These are phyloP conservation scores for Ceriops zippeliana DNA, from an alignment of 345 rosid species.

Conservation along the genomic window DNA sequence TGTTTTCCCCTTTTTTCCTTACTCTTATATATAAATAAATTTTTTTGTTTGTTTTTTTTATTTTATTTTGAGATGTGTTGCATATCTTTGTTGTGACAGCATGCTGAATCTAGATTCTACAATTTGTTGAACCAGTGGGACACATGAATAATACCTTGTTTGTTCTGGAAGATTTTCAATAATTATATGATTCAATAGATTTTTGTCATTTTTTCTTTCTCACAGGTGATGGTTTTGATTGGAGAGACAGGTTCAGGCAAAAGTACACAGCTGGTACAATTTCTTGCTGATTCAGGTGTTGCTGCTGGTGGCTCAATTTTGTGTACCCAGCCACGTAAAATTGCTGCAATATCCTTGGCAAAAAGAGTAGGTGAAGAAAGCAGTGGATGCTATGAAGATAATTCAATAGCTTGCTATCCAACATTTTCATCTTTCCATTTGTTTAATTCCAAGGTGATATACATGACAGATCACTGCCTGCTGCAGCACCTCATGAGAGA, in stretches of 20 bases:
- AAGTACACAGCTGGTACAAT: slow-evolving; percentile 90
- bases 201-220: slow-evolving; percentile 17
- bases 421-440: slow-evolving; percentile 55
- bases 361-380: slow-evolving; percentile 75
- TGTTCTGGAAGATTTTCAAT: background rate
- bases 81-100: too few species aligned
- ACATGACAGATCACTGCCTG: slow-evolving; percentile 82
- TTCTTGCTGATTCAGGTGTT: slow-evolving; percentile 80
- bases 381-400: slow-evolving; percentile 57
- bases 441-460: slow-evolving; percentile 56
- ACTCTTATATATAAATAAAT: too few species aligned
- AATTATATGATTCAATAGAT: background rate
- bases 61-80: too few species aligned
- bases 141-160: background rate
- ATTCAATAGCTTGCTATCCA: slow-evolving; percentile 46
- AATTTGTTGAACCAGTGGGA: background rate
- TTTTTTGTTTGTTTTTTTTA: too few species aligned
- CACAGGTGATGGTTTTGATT: slow-evolving; percentile 65
- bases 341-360: slow-evolving; percentile 74
- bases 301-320: slow-evolving; percentile 53
- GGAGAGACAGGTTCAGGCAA: slow-evolving; percentile 98
- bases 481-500: slow-evolving; percentile 71
- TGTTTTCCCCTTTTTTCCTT: too few species aligned
- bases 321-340: slow-evolving; percentile 88
- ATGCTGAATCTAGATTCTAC: background rate